Base-by-base conservation (phyloP, 257 asterid species). In the Ballota nigra region DNA sequence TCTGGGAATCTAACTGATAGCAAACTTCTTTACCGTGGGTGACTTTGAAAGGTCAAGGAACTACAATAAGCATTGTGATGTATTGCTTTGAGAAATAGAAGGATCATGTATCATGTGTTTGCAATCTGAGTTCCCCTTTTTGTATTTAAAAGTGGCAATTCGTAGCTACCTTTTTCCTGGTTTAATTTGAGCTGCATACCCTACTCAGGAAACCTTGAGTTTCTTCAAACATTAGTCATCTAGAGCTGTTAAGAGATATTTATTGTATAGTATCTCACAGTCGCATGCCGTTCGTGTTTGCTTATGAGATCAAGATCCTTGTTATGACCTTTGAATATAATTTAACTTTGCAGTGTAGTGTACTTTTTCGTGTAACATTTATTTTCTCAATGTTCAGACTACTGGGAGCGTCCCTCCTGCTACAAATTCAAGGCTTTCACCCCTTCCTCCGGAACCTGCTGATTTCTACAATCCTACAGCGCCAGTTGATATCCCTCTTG, bases 391-490 rank as follows among this genome's bases (percentile, higher is more conserved):
- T 77, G 18, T 75, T 74, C 91, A 92, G 98, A 71, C 53, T 66
- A 71, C 47, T 69, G 96, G 91, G 43, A 90, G 80, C 66, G 93
- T 84, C 40, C 92, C 97, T 70, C 85, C 96, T 24, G 91, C 75
- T 22, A 53, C 97, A 71, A 87, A 87, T 80, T 87, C 98, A 41
- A 88, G 95, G 79, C 96, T 93, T 76, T 86, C 97, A 41, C 98
- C 97, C 51, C 97, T 93, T 77, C 96, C 96, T 38, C 97, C 93
- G n/a, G 98, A 93, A 73, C 98, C 97, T 75, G 98, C 97, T 31
- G 98, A 82, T 76, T 93, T 89, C 81, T 91, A 93, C 88, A 88
- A 88, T 62, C 94, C 94, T 58, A 81, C 92, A 61, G 97, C 95
- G 7, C 69, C 97, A 58, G 77, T 90, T 10, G 94, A 93, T 80